A percentile compares a stretch with the other conserved stretches of the same genome.
phyloP scores from a whole-genome alignment of 75 land plant genomes.

The Cryptomeria japonica region DNA sequence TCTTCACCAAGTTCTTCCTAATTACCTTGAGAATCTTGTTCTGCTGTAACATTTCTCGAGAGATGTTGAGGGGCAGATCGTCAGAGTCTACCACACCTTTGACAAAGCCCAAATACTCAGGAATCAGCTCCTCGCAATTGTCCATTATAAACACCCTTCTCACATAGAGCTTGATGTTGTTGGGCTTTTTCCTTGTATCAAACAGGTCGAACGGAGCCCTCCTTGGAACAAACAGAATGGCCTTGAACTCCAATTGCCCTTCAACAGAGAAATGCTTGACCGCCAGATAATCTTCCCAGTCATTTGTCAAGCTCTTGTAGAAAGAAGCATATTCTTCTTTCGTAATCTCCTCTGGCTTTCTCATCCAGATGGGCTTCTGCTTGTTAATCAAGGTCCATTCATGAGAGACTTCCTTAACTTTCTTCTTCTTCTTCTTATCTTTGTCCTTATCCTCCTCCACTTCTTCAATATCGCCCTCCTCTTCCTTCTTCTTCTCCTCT shows the following conservation, averaged over 20 bases:
- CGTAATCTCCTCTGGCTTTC: constrained; percentile 72
- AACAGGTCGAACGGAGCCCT: constrained; percentile 79
- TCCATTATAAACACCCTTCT: constrained; percentile 86
- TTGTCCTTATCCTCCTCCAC: constrained; percentile 49
- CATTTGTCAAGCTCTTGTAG: constrained; percentile 51
- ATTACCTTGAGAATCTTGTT: constrained; percentile 85
- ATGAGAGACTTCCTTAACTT: constrained; percentile 71
- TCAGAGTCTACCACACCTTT: constrained; percentile 80
- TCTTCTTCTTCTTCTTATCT: constrained; percentile 46
- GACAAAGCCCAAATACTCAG: constrained; percentile 73
- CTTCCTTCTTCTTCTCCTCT: constrained; percentile 35
- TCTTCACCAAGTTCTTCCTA: constrained; percentile 81
- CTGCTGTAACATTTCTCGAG: constrained; percentile 78
- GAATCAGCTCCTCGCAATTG: constrained; percentile 84
- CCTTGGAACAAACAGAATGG: constrained; percentile 68
- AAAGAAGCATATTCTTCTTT: constrained; percentile 45
- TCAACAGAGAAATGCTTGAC: constrained; percentile 88
- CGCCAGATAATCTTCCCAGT: constrained; percentile 77
- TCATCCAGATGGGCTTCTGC: constrained; percentile 92
- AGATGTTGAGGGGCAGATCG: constrained; percentile 78
- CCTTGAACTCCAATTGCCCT: constrained; percentile 84
- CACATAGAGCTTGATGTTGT: constrained; percentile 87
- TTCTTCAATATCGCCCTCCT: constrained; percentile 34
- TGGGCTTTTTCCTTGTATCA: constrained; percentile 68
- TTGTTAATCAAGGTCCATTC: constrained; percentile 76